Evolutionary conservation across 306 rosid species (phyloP).

Genomic region (Malus domestica): DNA sequence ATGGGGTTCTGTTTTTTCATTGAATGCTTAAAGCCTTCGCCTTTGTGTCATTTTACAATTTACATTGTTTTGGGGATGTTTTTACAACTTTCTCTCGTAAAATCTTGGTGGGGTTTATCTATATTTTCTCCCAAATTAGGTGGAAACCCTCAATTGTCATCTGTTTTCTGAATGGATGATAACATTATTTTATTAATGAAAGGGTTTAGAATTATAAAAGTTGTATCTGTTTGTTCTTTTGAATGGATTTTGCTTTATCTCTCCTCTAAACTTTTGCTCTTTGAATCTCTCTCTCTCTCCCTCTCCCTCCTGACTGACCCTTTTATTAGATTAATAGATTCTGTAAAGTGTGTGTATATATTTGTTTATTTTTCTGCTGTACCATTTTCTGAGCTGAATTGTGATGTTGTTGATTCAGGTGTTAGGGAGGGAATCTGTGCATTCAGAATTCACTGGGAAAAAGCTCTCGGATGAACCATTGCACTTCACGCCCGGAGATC

Average conservation of each 20-base stretch:
- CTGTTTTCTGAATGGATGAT: neutral
- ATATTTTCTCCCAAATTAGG: neutral
- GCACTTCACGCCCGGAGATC: conserved; percentile 26
- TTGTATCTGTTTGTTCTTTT: neutral
- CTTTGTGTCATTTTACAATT: neutral
- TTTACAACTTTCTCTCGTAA: neutral
- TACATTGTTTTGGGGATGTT: neutral
- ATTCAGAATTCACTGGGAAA: conserved; percentile 35
- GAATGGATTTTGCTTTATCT: neutral
- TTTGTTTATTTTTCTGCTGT: neutral
- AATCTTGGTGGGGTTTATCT: neutral
- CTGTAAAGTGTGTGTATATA: neutral
- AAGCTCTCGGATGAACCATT: conserved; percentile 28
- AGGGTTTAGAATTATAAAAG: neutral
- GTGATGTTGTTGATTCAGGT: conserved; percentile 34
- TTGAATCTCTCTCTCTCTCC: neutral
- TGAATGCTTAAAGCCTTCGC: neutral
- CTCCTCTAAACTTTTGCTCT: neutral
- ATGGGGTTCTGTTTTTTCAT: neutral
- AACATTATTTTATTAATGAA: neutral
- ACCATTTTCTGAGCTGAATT: conserved; percentile 7
- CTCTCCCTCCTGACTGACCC: neutral
- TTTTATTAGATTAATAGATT: neutral
- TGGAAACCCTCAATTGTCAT: neutral
- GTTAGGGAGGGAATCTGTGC: conserved; percentile 56